Conservation (phyloP, 106 monocot genomes). For the Chionographis japonica region DNA sequence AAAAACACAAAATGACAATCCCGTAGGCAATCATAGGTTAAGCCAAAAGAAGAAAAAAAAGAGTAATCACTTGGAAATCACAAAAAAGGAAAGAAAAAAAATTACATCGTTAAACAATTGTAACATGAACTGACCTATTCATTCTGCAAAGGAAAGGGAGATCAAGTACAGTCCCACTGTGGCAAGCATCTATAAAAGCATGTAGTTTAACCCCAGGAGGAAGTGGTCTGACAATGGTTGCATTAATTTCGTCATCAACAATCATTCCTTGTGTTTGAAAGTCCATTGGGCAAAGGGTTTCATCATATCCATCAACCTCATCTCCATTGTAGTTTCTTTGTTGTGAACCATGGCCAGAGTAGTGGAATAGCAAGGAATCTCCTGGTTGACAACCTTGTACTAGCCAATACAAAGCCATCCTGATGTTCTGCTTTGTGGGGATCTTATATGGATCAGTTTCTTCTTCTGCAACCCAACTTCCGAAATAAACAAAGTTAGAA, state of each 20-base stretch:
- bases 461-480: slow-evolving; percentile 68
- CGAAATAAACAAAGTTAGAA: background rate
- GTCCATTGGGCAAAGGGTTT: slow-evolving; percentile 82
- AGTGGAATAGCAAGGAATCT: slow-evolving; percentile 80
- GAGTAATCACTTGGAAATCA: background rate
- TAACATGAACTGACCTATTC: slow-evolving; percentile 39
- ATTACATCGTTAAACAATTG: background rate
- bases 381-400: slow-evolving; percentile 83
- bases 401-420: slow-evolving; percentile 84
- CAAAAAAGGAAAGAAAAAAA: background rate
- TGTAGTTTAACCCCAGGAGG: slow-evolving; percentile 79
- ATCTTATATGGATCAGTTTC: slow-evolving; percentile 63
- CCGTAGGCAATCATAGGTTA: no score
- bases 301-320: slow-evolving; percentile 77
- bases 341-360: slow-evolving; percentile 85
- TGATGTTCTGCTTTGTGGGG: slow-evolving; percentile 70
- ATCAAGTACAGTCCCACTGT: slow-evolving; percentile 85
- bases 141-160: slow-evolving; percentile 87
- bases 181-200: slow-evolving; percentile 83
- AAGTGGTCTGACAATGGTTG: slow-evolving; percentile 68
- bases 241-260: slow-evolving; percentile 87
- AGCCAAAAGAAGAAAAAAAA: background rate
- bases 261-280: slow-evolving; percentile 94
- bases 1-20: no score
- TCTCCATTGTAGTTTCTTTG: slow-evolving; percentile 75